Base-by-base conservation (phyloP, 805 yeast species). In the Saccharomycopsis schoenii region DNA sequence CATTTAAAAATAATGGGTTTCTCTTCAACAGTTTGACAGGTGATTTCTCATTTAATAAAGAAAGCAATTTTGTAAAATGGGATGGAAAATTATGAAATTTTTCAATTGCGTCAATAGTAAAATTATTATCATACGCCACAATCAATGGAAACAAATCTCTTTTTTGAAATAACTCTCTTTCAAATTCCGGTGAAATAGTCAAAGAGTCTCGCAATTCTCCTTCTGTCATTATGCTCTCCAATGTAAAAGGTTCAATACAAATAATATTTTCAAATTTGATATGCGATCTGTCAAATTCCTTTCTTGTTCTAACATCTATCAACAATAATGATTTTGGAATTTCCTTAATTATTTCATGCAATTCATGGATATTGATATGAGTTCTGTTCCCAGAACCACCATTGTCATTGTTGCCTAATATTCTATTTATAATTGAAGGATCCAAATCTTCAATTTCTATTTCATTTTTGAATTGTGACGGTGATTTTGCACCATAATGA, bases 181-280 rank as follows among this genome's bases (percentile, higher is more conserved):
- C 94, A 2, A 70, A 69, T 14, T 76, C 76, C 1, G 91, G 82
- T 15, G 88, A 76, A 1, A 81, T 77, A 15, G 82, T 70, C 61
- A 84, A 73, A 11, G 93, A 78, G 52, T 76, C 78, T 66, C 86
- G 88, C n/a, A 92, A 72, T 60, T 86, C 93, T n/a, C 70, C 72
- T 66, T 88, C 89, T 0, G 81, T 76, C 68, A 82, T 81, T 10
- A 74, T 73, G 0, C 72, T 70, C 58, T 83, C 72, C 19, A 85
- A 74, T 0, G 83, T 77, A 19, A 80, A 76, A 0, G 97, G 97
- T 59, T 89, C 96, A 19, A 92, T 79, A 68, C 92, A 88, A 11
- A 89, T 78, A 9, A 87, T 71, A 59, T 86, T 81, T 2, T 74
- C 72, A 29, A 82, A 73, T 12, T 79, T 74, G 24, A 92, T 83